Evolutionary conservation across 768 basidiomycete species (phyloP).

Genomic region (Russula sp.): DNA sequence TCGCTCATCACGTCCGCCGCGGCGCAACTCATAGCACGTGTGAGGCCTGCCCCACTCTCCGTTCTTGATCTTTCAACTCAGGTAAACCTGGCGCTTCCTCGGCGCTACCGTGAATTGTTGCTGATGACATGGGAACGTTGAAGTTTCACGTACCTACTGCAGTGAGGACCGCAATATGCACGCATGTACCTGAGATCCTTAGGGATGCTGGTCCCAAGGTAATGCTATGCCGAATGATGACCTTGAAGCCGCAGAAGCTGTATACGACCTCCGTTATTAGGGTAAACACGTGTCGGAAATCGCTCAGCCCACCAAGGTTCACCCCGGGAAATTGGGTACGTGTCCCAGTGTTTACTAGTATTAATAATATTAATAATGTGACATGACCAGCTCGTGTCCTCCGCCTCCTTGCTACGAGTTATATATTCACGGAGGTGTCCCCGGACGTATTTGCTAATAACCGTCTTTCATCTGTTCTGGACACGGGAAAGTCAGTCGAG

Average conservation of each 20-base stretch:
- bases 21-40: constrained; percentile 6
- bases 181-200: constrained; percentile 26
- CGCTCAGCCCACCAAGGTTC: constrained; percentile 34
- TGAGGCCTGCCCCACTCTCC: constrained; percentile 10
- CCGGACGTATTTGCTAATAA: constrained; percentile 36
- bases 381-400: constrained; percentile 34
- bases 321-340: constrained; percentile 26
- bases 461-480: constrained; percentile 34
- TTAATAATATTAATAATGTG: background rate
- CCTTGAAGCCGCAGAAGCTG: background rate
- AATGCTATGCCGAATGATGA: background rate
- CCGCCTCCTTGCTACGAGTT: constrained; percentile 34
- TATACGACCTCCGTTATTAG: constrained; percentile 1
- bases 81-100: background rate
- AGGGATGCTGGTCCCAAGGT: constrained; percentile 25
- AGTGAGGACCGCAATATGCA: background rate
- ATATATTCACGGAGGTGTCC: constrained; percentile 35
- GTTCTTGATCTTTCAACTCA: constrained; percentile 5
- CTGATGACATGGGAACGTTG: background rate
- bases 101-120: background rate
- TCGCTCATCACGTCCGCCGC: constrained; percentile 18
- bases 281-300: constrained; percentile 40
- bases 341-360: background rate
- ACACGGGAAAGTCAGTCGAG: constrained; percentile 36
- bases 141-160: constrained; percentile 12